Conservation (phyloP, 2,329 filamentous ascomycete species). For the Didymella segeticola region DNA sequence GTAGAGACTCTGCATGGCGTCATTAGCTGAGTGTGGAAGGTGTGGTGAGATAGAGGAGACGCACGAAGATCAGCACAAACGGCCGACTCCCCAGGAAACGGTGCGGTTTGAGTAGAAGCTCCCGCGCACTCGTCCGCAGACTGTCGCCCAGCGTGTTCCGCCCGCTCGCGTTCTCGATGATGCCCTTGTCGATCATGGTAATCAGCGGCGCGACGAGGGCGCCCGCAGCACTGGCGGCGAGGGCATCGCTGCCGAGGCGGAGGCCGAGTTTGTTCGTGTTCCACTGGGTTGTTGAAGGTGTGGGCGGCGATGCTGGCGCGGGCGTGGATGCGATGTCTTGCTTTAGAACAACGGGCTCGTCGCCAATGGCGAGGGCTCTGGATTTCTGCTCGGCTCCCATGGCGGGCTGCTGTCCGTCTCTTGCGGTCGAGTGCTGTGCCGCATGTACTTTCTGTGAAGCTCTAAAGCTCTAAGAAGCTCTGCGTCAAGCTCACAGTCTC, state of each 20-base stretch:
- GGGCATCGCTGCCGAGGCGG: constrained; percentile 71
- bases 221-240: constrained; percentile 74
- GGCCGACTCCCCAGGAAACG: constrained; percentile 68
- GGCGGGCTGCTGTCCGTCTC: constrained; percentile 43
- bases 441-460: constrained; percentile 36
- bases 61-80: constrained; percentile 67
- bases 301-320: not conserved
- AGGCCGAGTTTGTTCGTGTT: constrained; percentile 76
- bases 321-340: not conserved
- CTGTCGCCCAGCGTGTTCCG: constrained; percentile 66
- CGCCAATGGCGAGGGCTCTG: not conserved
- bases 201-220: constrained; percentile 82
- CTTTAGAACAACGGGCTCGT: constrained; percentile 9
- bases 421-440: no score
- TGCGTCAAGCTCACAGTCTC: no score
- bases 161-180: constrained; percentile 83
- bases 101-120: constrained; percentile 67
- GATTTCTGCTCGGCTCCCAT: constrained; percentile 35
- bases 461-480: not conserved
- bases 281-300: constrained; percentile 58
- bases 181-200: constrained; percentile 81
- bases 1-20: constrained; percentile 66
- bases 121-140: constrained; percentile 63
- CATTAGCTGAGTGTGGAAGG: not conserved
- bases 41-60: constrained; percentile 9